Evolutionary conservation across 2,329 filamentous ascomycete genomes (phyloP).

Genomic region (Stagonosporopsis tanaceti): DNA sequence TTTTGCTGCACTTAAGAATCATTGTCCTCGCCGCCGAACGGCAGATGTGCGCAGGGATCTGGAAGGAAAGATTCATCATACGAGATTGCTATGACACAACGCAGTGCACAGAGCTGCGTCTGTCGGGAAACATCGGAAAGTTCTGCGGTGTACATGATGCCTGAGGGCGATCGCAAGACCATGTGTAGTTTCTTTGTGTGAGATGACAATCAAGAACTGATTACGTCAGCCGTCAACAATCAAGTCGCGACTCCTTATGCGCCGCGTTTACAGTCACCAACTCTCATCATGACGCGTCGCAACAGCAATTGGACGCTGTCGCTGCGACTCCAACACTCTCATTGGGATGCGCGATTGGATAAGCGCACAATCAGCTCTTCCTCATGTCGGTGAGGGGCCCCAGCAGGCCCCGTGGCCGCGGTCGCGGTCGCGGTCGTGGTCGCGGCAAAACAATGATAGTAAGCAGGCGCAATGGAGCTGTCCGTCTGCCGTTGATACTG

Average conservation of each 20-base stretch:
- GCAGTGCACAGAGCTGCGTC: conserved; percentile 5
- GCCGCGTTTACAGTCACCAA: not conserved
- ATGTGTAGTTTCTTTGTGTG: not conserved
- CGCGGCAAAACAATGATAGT: conserved; percentile 21
- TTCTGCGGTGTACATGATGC: not conserved
- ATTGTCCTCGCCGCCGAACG: not conserved
- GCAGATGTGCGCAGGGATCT: conserved; percentile 8
- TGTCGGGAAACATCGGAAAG: not conserved
- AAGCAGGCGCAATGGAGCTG: not conserved
- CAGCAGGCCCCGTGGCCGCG: conserved; percentile 20
- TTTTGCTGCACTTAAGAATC: not conserved
- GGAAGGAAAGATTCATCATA: not conserved
- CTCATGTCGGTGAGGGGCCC: conserved; percentile 37
- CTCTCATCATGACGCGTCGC: conserved; percentile 22
- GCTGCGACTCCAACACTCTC: not conserved
- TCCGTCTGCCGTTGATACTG: not conserved
- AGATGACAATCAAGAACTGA: not conserved
- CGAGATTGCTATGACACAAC: conserved; percentile 13
- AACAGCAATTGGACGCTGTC: conserved; percentile 9
- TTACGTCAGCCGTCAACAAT: conserved; percentile 12
- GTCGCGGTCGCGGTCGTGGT: conserved; percentile 18
- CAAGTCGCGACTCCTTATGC: conserved; percentile 2
- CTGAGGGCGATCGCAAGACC: not conserved
- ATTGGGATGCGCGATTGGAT: not conserved
- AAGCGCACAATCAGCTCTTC: not conserved